phyloP scores from a whole-genome alignment of 495 filamentous ascomycete genomes.

The Halenospora varia region DNA sequence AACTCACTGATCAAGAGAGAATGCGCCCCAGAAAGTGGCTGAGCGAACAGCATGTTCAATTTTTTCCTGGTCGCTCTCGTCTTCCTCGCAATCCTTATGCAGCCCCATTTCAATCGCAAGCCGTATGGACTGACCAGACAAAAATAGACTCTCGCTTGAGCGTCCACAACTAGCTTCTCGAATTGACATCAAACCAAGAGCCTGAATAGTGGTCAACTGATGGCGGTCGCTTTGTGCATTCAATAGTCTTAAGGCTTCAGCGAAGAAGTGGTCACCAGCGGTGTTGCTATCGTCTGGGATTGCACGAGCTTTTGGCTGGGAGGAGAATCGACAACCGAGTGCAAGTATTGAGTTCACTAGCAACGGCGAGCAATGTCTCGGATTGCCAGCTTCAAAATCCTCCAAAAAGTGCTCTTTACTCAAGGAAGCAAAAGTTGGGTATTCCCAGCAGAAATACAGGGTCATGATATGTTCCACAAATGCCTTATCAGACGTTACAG shows the following conservation, averaged over 20 bases:
- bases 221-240: conserved; percentile 52
- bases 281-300: conserved; percentile 66
- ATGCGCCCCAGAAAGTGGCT: conserved; percentile 70
- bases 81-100: conserved; percentile 37
- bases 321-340: conserved; percentile 69
- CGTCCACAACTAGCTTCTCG: conserved; percentile 59
- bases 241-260: conserved; percentile 57
- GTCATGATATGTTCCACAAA: conserved; percentile 61
- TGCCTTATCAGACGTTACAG: conserved; percentile 48
- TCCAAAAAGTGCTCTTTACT: conserved; percentile 68
- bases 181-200: conserved; percentile 70
- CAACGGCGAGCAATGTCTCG: conserved; percentile 65
- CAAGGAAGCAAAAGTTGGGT: conserved; percentile 68
- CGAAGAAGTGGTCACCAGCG: conserved; percentile 70
- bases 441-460: conserved; percentile 80
- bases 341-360: conserved; percentile 74
- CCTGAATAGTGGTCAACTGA: conserved; percentile 72
- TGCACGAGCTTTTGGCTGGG: conserved; percentile 55
- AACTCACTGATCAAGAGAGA: conserved; percentile 65
- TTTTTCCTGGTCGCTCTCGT: conserved; percentile 43
- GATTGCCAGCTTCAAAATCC: conserved; percentile 52
- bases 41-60: conserved; percentile 56
- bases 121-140: conserved; percentile 60
- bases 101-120: conserved; percentile 65
- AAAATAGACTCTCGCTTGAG: conserved; percentile 64